These are phyloP conservation scores for Podospora anserina DNA, from an alignment of 495 filamentous ascomycete genomes.

Conservation along the genomic window DNA sequence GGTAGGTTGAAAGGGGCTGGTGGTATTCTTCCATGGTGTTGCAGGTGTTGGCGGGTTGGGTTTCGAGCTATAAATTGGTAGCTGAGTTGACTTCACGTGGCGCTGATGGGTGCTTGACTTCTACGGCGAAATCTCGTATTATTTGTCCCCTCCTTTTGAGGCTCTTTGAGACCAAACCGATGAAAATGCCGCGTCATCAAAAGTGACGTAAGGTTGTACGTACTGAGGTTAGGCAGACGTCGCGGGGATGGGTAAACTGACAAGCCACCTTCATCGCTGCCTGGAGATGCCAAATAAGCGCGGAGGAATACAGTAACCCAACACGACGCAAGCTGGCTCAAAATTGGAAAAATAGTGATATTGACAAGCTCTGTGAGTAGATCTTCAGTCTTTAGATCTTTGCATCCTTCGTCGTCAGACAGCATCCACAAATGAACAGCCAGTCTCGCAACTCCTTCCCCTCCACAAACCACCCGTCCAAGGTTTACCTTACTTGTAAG, in stretches of 20 bases:
- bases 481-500: neutral
- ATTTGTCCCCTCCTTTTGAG: neutral
- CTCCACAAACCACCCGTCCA: no score
- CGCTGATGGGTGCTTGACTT: no score
- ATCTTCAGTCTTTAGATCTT: neutral
- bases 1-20: slow-evolving; percentile 18
- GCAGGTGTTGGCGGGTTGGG: neutral
- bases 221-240: neutral
- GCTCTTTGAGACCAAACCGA: neutral
- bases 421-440: neutral
- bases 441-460: neutral
- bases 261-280: neutral
- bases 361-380: neutral
- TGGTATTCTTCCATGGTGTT: neutral
- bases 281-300: neutral
- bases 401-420: neutral
- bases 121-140: neutral
- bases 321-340: neutral
- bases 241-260: neutral
- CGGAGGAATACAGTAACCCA: neutral
- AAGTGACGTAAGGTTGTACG: neutral
- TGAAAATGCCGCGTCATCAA: neutral
- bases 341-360: neutral
- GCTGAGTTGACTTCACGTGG: neutral
- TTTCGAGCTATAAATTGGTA: neutral